A percentile compares a stretch with the other conserved stretches of the same genome.
Evolutionary conservation across 1,139 yeast species (phyloP).

Genomic region (Sugiyamaella neomexicana): DNA sequence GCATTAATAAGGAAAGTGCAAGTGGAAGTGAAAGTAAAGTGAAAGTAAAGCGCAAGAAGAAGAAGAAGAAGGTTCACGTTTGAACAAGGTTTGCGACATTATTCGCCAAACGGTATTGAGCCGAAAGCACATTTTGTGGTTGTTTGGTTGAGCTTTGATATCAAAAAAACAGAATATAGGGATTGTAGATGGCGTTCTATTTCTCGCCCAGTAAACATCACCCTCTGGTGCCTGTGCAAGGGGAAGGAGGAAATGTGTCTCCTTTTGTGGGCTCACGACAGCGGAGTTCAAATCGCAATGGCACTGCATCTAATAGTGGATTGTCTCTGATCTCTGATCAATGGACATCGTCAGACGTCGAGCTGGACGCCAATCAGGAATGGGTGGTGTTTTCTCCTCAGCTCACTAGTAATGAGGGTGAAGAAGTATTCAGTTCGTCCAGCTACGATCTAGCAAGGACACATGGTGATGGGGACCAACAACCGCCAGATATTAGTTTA

Average conservation of each 20-base stretch:
- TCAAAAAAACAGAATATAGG: too few species aligned
- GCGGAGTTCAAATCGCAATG: not conserved
- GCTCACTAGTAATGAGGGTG: conserved; percentile 14
- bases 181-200: conserved; percentile 22
- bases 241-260: not conserved
- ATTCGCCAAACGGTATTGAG: too few species aligned
- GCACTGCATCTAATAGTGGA: conserved; percentile 4
- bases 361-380: conserved; percentile 28
- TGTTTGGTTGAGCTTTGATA: too few species aligned
- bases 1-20: too few species aligned
- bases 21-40: too few species aligned
- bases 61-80: too few species aligned
- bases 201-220: conserved; percentile 19
- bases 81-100: too few species aligned
- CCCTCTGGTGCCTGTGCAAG: conserved; percentile 16
- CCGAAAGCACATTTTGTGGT: too few species aligned
- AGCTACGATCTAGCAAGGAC: not conserved
- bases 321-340: conserved; percentile 10
- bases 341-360: conserved; percentile 4
- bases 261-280: not conserved
- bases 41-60: too few species aligned
- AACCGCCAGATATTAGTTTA: conserved; percentile 1
- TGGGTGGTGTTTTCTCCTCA: conserved; percentile 38
- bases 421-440: conserved; percentile 5
- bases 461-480: not conserved